Evolutionary conservation across 148 eudicot species (phyloP).

Genomic region (Vaccinium macrocarpon): DNA sequence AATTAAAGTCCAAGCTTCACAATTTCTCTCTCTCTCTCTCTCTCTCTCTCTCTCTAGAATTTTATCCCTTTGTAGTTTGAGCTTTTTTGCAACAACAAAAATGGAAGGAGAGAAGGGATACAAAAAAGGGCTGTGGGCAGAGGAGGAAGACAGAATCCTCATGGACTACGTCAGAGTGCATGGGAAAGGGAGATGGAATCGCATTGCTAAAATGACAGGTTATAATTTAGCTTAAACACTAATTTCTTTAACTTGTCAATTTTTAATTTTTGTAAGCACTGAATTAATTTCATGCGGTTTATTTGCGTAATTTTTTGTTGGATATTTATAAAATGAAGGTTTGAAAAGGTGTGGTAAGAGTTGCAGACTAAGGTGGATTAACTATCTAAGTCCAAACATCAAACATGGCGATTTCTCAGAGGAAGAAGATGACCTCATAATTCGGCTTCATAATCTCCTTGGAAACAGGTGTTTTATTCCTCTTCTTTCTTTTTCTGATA

Average conservation of each 20-base stretch:
- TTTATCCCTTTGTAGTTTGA: neutral
- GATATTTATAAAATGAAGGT: neutral
- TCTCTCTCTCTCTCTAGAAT: neutral
- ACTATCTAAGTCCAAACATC: conserved; percentile 26
- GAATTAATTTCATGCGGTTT: neutral
- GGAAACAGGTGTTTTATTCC: conserved; percentile 26
- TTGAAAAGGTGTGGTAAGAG: conserved; percentile 36
- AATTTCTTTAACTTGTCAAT: neutral
- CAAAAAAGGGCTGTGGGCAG: conserved; percentile 34
- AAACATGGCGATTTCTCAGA: conserved; percentile 26
- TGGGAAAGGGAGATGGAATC: conserved; percentile 31
- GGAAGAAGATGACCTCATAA: conserved; percentile 34
- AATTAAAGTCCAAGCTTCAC: neutral
- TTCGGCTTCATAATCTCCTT: conserved; percentile 31
- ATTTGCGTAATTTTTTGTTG: neutral
- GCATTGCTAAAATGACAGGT: conserved; percentile 26
- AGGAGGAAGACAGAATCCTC: conserved; percentile 28
- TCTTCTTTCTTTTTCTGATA: neutral
- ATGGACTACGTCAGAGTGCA: conserved; percentile 21
- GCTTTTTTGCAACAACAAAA: neutral
- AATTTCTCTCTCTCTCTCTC: neutral
- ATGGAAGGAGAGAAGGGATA: conserved; percentile 16
- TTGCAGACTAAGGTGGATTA: conserved; percentile 32
- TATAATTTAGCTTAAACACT: neutral
- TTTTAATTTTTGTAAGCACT: neutral